Base-by-base conservation (phyloP, 208 protist species). In the Blechomonas ayalai region DNA sequence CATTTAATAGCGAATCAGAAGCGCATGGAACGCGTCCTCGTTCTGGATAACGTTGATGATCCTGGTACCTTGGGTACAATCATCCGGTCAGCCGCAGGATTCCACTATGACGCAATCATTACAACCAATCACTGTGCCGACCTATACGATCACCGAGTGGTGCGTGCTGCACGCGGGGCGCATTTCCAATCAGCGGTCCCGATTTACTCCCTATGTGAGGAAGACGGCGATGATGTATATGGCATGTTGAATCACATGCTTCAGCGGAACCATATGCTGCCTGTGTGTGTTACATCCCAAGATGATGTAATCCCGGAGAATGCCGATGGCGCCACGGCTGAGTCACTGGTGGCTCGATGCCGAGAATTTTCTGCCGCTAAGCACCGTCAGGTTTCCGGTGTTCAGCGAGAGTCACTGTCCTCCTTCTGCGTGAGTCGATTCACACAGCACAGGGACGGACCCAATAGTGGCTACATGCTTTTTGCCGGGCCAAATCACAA, bases 31-130 rank as follows among this genome's bases (percentile, higher is more conserved):
- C 75, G 81, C 12, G 67, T 95, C 19, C 67, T 95, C 13, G 87
- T 95, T 19, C 72, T 95, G 8, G 87, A 95, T 59, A 95, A 95
- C 55, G 75, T 95, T 2, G 68, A 82, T 38, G 87, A 95, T 53
- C 69, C 78, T 6, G 87, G 87, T 19, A 34, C 73, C 24, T 58
- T 95, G 0, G 87, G 87, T 19, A 92, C 87, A 12, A 26, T 95
- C 12, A 52, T 95, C 22, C 67, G 87, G 34, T 83, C 82, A 12
- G 82, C 87, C 20, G 62, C 64, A 6, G 82, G 73, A 1, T 90
- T 90, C 55, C 76, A 88, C 31, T 95, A 95, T 57, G 87, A 95
- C 39, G 80, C 70, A 0, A 73, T 95, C 51, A 78, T 95, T 50
- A 44, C 73, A 12, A 86, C 73, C 0, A 92, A 92, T 41, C 79